Conservation (phyloP, 768 basidiomycete species). For the Pleurotus pulmonarius region DNA sequence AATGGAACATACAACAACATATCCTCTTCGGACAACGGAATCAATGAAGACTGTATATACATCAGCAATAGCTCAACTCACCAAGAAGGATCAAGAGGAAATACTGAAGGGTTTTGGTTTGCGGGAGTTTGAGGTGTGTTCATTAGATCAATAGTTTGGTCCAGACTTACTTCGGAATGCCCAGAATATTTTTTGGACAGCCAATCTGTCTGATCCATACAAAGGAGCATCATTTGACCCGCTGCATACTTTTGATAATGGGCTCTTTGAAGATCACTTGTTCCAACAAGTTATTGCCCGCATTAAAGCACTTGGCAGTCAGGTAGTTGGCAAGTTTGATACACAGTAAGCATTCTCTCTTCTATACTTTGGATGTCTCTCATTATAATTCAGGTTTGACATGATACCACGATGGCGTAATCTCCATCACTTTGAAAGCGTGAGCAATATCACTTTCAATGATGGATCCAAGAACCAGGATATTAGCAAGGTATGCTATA, state of each 20-base stretch:
- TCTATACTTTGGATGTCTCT: neutral
- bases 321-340: slow-evolving; percentile 15
- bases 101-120: slow-evolving; percentile 17
- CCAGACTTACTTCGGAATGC: neutral
- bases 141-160: slow-evolving; percentile 3
- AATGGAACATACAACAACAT: slow-evolving; percentile 15
- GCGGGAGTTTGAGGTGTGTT: slow-evolving; percentile 18
- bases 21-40: slow-evolving; percentile 12
- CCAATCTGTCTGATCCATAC: slow-evolving; percentile 29
- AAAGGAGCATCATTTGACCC: slow-evolving; percentile 31
- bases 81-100: slow-evolving; percentile 1
- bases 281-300: slow-evolving; percentile 19
- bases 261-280: slow-evolving; percentile 30
- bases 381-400: neutral
- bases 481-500: neutral
- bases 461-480: neutral
- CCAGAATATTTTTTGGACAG: slow-evolving; percentile 37
- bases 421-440: neutral
- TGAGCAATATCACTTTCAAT: neutral
- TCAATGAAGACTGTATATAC: slow-evolving; percentile 13
- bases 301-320: slow-evolving; percentile 12
- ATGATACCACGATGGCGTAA: neutral
- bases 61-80: slow-evolving; percentile 8
- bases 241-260: slow-evolving; percentile 30
- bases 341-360: slow-evolving; percentile 18